phyloP scores from a whole-genome alignment of 108 stramenopile genomes.

The Fistulifera solaris region DNA sequence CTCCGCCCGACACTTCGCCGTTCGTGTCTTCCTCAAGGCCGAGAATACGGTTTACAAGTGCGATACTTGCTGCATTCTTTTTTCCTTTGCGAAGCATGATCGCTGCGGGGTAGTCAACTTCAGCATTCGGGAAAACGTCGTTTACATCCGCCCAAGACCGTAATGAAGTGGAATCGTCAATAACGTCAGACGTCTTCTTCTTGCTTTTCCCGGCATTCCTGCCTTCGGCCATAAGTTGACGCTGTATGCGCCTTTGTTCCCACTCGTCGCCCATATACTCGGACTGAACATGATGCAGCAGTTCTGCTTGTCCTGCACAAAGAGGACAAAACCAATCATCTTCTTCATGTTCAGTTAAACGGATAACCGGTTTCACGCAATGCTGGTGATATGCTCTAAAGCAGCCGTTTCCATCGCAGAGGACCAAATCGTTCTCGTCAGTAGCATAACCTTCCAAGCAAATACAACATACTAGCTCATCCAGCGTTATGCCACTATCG shows the following conservation, averaged over 20 bases:
- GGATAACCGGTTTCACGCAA: conserved; percentile 53
- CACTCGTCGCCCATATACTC: conserved; percentile 58
- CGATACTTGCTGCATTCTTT: conserved; percentile 36
- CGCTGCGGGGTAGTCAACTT: conserved; percentile 41
- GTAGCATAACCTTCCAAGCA: conserved; percentile 46
- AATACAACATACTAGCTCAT: conserved; percentile 60
- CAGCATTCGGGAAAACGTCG: conserved; percentile 73
- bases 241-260: conserved; percentile 10
- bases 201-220: not conserved
- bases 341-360: conserved; percentile 35
- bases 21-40: conserved; percentile 12
- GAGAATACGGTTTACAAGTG: conserved; percentile 18
- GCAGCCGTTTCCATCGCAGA: conserved; percentile 48
- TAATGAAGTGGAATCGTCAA: conserved; percentile 15
- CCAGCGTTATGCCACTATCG: conserved; percentile 53
- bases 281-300: conserved; percentile 38
- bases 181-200: conserved; percentile 11
- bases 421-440: conserved; percentile 38
- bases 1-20: conserved; percentile 4
- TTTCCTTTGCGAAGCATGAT: conserved; percentile 39
- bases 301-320: conserved; percentile 33
- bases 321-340: conserved; percentile 82
- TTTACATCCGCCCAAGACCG: conserved; percentile 52
- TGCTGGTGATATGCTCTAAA: conserved; percentile 78
- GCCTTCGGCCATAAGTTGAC: not conserved